Base-by-base conservation (phyloP, 192 early-diverging fungal genomes). In the Obelidium mucronatum region DNA sequence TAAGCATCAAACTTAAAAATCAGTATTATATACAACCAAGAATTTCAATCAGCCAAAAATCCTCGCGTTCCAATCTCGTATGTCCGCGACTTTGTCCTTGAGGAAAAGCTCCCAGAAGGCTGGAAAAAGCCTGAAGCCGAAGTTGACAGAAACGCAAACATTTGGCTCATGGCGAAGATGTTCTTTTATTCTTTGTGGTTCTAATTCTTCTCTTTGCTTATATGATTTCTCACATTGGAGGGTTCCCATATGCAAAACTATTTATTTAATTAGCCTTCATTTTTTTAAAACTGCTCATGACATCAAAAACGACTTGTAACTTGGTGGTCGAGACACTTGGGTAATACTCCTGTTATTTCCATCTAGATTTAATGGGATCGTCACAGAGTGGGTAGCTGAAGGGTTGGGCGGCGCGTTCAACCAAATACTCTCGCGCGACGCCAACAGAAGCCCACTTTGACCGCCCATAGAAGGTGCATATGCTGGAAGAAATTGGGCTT, bases 281-380 rank as follows among this genome's bases (percentile, higher is more conserved):
- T 26, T 26, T 31, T 26, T 4, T 2, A 59, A 22, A 59, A 59
- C 58, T 24, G 28, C 8, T 59, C 5, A 8, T 28, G 30, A 59
- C 15, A 31, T 17, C n/a, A 61, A 61, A 37, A 13, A 65, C 39
- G 63, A 5, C 34, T 26, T 8, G 35, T 65, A 65, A 39, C 63
- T 65, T 65, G 63, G 63, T 39, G 63, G 63, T 37, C 35, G 24
- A 22, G 63, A 65, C 63, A 65, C n/a, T n/a, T n/a, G n/a, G n/a
- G n/a, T n/a, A n/a, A n/a, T n/a, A n/a, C n/a, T n/a, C n/a, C n/a
- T n/a, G n/a, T n/a, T n/a, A n/a, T n/a, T n/a, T n/a, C n/a, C n/a
- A n/a, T n/a, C n/a, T n/a, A n/a, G n/a, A n/a, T n/a, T n/a, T n/a
- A n/a, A n/a, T n/a, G n/a, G n/a, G n/a, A n/a, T n/a, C n/a, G n/a